Evolutionary conservation across 257 asterid species (phyloP).

Genomic region (Nicotiana benthamiana): DNA sequence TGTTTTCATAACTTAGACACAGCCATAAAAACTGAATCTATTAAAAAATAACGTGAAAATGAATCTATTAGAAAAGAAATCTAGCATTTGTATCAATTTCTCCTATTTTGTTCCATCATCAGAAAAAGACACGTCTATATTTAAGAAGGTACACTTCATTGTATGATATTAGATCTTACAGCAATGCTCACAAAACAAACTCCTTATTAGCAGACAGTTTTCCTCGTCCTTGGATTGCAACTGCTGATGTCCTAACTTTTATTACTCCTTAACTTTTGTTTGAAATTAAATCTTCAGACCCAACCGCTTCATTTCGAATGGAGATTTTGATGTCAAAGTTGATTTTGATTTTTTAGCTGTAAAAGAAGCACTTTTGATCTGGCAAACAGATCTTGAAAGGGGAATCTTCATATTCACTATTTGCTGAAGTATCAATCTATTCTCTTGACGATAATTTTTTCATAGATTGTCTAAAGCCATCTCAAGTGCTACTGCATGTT

Average conservation of each 20-base stretch:
- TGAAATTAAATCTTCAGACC: background rate
- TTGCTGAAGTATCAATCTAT: background rate
- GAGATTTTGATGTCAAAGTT: background rate
- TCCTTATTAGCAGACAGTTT: background rate
- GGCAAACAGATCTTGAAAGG: background rate
- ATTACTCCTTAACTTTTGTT: background rate
- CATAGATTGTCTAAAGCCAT: background rate
- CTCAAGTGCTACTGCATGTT: too few relatives aligned
- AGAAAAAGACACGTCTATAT: background rate
- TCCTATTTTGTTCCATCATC: background rate
- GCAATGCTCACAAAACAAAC: background rate
- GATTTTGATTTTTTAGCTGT: background rate
- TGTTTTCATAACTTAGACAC: too few relatives aligned
- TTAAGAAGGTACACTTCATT: background rate
- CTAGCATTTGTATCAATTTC: background rate
- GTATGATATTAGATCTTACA: background rate
- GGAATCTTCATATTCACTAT: background rate
- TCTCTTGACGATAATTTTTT: background rate
- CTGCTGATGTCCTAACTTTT: background rate
- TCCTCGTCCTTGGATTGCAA: background rate
- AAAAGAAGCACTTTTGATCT: background rate
- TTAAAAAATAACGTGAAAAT: too few relatives aligned
- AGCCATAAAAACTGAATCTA: too few relatives aligned
- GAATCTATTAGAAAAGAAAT: too few relatives aligned
- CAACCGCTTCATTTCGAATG: background rate